phyloP scores from a whole-genome alignment of 441 rosid genomes.

The Omphalea diandra region DNA sequence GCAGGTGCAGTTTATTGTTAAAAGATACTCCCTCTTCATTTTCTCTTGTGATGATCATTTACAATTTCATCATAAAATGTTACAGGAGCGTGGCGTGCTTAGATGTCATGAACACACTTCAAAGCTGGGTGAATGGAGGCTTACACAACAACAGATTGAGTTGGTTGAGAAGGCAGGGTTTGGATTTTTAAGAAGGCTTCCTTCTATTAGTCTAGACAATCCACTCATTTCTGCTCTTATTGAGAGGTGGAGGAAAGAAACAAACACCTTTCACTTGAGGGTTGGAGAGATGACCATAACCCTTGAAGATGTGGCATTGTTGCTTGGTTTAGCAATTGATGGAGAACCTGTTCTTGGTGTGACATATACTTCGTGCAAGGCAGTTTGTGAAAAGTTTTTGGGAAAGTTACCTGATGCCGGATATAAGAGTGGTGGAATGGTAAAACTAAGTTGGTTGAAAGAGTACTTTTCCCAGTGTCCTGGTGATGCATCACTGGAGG shows the following conservation, averaged over 20 bases:
- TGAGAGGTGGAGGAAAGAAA: conserved; percentile 76
- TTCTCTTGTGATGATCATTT: not conserved
- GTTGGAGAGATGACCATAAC: conserved; percentile 78
- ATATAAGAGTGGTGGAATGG: conserved; percentile 55
- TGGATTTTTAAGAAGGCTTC: conserved; percentile 57
- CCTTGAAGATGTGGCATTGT: conserved; percentile 54
- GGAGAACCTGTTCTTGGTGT: conserved; percentile 31
- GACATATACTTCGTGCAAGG: conserved; percentile 32
- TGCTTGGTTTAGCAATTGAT: conserved; percentile 57
- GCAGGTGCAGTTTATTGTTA: conserved; percentile 22
- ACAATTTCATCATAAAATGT: not conserved
- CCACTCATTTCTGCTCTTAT: conserved; percentile 67
- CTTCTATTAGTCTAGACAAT: conserved; percentile 65
- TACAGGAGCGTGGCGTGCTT: conserved; percentile 71
- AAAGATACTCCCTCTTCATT: not conserved
- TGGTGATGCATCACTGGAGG: conserved; percentile 45
- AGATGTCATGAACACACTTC: conserved; percentile 82
- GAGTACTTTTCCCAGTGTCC: conserved; percentile 70
- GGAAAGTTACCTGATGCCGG: not conserved
- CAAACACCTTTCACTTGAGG: conserved; percentile 51
- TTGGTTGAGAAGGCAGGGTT: conserved; percentile 71
- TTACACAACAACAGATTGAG: conserved; percentile 49
- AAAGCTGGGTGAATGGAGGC: conserved; percentile 76
- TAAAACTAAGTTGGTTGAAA: conserved; percentile 68
- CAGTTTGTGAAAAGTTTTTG: conserved; percentile 34